These are phyloP conservation scores for Phoma herbarum DNA, from an alignment of 2,329 filamentous ascomycete species.

Conservation along the genomic window DNA sequence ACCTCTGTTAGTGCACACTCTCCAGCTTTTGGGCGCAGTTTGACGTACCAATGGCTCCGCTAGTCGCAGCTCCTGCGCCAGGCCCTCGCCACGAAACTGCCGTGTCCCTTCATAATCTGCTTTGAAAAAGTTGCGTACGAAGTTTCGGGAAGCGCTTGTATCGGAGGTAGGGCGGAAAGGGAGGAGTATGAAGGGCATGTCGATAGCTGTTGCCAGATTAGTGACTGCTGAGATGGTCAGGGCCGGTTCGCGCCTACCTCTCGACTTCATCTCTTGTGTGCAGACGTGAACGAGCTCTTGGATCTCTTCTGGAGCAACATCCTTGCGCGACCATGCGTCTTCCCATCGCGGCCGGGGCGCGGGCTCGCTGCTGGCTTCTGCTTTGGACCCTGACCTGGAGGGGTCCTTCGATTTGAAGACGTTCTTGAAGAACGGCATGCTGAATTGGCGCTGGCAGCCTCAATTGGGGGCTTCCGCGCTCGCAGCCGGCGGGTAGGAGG, in stretches of 20 bases:
- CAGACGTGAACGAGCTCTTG: constrained; percentile 85
- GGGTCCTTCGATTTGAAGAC: constrained; percentile 51
- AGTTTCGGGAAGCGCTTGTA: constrained; percentile 88
- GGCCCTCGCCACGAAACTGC: constrained; percentile 69
- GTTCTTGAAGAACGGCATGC: constrained; percentile 52
- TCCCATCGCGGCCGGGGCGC: constrained; percentile 80
- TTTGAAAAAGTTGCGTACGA: constrained; percentile 92
- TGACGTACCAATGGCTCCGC: constrained; percentile 86
- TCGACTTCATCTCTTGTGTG: constrained; percentile 89
- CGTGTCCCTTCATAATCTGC: constrained; percentile 66
- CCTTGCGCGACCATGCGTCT: constrained; percentile 83
- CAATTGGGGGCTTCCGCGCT: constrained; percentile 14
- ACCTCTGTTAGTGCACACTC: constrained; percentile 32
- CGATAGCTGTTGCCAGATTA: constrained; percentile 69
- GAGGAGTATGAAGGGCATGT: constrained; percentile 90
- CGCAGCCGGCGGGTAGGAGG: constrained; percentile 2
- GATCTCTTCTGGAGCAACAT: constrained; percentile 88
- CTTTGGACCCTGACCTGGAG: constrained; percentile 42
- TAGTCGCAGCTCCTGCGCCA: constrained; percentile 88
- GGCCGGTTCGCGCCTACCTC: constrained; percentile 68
- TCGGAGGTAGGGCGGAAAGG: constrained; percentile 95
- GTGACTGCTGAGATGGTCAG: constrained; percentile 6
- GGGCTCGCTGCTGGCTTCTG: constrained; percentile 36
- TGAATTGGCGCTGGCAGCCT: constrained; percentile 30
- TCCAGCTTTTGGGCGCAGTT: constrained; percentile 7